Evolutionary conservation across 2,329 filamentous ascomycete species (phyloP).

Genomic region (Chlorencoelia australis): DNA sequence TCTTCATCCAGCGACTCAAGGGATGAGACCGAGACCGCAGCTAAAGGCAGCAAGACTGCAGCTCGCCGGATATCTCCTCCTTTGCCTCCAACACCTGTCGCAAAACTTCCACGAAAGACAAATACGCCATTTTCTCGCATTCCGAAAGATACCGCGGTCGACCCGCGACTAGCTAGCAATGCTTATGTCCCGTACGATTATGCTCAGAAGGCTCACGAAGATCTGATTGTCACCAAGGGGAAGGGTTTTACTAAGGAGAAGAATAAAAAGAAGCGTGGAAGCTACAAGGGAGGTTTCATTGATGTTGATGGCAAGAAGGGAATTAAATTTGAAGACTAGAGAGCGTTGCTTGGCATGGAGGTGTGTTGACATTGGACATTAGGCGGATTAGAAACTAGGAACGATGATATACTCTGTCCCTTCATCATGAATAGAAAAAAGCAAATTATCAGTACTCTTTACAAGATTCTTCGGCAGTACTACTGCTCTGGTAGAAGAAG

Average conservation of each 20-base stretch:
- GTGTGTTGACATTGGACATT: too few species aligned
- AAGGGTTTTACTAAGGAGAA: slow-evolving; percentile 99
- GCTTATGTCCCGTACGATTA: slow-evolving; percentile 78
- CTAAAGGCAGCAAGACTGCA: slow-evolving; percentile 34
- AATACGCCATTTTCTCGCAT: slow-evolving; percentile 71
- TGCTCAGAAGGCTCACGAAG: slow-evolving; percentile 77
- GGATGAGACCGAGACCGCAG: slow-evolving; percentile 20
- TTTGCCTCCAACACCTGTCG: slow-evolving; percentile 27
- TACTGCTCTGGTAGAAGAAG: too few species aligned
- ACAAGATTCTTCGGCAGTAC: too few species aligned
- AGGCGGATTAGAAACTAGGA: too few species aligned
- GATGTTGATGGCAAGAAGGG: slow-evolving; percentile 74
- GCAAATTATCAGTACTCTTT: too few species aligned
- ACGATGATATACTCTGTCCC: too few species aligned
- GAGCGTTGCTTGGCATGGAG: too few species aligned
- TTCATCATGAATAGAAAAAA: too few species aligned
- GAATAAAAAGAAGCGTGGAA: slow-evolving; percentile 94
- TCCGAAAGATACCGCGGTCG: slow-evolving; percentile 56
- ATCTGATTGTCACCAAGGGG: slow-evolving; percentile 82
- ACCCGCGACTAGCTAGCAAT: slow-evolving; percentile 65
- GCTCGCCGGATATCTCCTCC: slow-evolving; percentile 26
- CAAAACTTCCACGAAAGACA: slow-evolving; percentile 35
- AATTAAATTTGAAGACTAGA: slow-evolving; percentile 88
- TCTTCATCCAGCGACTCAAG: slow-evolving; percentile 20
- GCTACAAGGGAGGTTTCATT: slow-evolving; percentile 81